Base-by-base conservation (phyloP, 1,284 basidiomycete species). In the Sphaerobolus stellatus region DNA sequence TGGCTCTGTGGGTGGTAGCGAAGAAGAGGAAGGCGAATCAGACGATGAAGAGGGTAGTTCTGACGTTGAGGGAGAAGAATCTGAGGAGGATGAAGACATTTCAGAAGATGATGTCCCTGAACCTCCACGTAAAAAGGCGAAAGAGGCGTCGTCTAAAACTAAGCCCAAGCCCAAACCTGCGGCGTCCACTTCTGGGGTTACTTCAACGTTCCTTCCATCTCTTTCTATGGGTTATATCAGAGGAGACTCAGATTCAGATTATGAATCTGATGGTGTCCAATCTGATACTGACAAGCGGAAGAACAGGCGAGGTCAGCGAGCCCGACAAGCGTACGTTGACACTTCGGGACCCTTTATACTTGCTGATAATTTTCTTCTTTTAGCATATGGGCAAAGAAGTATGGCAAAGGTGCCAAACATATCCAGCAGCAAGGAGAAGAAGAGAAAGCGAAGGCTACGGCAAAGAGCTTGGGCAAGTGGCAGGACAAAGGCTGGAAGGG, bases 341-440 rank as follows among this genome's bases (percentile, higher is more conserved):
- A 14, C 20, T 36, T 7, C 56, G 51, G 29, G 47, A 52, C 28
- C 58, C 44, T n/a, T n/a, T n/a, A n/a, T n/a, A 48, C 46, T 53
- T 61, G 40, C 47, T 48, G 54, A 51, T 41, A 29, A 46, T 20
- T 47, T 20, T 48, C 16, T 50, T 29, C 24, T 22, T 36, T 16
- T 63, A 97, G 94, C 1, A 95, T 98, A 60, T 98, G 94, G 94
- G 95, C 97, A 75, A 95, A 94, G 74, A 98, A 95, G 71, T 98
- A 86, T 65, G 95, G 95, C 52, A 83, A 79, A 59, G 84, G 87
- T 57, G 95, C 95, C 13, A 96, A 95, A 68, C 95, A 98, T 71
- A 79, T 95, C 71, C 87, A 89, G 69, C 88, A 83, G 63, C 77
- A 81, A 64, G 70, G 66, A 36, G 73, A 72, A 59, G 63, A 64